Conservation (phyloP, 1,284 basidiomycete species). For the Cutaneotrichosporon sp. region DNA sequence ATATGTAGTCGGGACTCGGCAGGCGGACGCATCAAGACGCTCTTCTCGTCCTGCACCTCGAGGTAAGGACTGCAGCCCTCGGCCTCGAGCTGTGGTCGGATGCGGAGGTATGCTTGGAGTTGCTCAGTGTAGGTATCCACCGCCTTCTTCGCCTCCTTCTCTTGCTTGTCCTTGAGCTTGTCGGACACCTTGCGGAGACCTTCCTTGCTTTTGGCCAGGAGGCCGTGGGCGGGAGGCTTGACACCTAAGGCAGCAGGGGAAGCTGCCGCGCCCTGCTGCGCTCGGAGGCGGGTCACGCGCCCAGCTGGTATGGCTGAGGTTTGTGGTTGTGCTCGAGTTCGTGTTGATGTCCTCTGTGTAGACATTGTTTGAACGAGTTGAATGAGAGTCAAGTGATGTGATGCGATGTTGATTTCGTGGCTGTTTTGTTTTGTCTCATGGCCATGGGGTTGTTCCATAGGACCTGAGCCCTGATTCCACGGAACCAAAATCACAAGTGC, state of each 20-base stretch:
- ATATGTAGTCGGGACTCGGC: constrained; percentile 49
- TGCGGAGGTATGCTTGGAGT: constrained; percentile 53
- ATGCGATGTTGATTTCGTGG: neutral
- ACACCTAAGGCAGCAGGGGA: constrained; percentile 1
- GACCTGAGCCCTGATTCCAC: too few species aligned
- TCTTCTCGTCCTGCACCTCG: constrained; percentile 53
- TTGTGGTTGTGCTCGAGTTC: neutral
- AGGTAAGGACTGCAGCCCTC: constrained; percentile 40
- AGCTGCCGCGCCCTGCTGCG: neutral
- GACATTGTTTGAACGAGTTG: neutral
- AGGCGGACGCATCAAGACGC: constrained; percentile 57
- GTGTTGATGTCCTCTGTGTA: constrained; percentile 3
- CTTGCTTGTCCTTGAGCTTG: constrained; percentile 44
- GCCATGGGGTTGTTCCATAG: too few species aligned
- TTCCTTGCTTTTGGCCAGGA: constrained; percentile 43
- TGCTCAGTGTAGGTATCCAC: constrained; percentile 14
- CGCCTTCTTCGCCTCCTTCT: constrained; percentile 12
- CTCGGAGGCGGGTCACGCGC: constrained; percentile 1
- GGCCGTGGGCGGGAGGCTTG: constrained; percentile 7
- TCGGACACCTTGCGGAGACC: constrained; percentile 45
- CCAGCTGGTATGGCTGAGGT: neutral
- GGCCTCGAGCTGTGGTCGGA: constrained; percentile 47
- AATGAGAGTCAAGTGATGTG: neutral
- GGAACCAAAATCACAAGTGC: too few species aligned
- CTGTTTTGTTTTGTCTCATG: constrained; percentile 11